These are phyloP conservation scores for Vigna hirtella DNA, from an alignment of 306 rosid genomes.

Conservation along the genomic window DNA sequence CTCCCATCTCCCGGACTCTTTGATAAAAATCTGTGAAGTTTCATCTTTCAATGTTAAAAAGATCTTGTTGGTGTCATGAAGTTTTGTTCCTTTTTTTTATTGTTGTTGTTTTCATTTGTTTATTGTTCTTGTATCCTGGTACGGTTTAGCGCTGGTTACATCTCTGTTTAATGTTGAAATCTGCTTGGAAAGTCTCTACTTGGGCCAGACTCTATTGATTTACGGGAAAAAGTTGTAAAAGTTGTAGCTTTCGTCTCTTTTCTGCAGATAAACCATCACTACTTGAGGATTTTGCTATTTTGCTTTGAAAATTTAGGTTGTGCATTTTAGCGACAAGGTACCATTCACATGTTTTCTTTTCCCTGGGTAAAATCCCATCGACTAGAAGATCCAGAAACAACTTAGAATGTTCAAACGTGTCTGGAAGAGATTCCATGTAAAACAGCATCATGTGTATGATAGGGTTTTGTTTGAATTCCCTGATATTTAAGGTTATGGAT, in stretches of 20 bases:
- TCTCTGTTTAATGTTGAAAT: conserved; percentile 8
- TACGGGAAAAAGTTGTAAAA: not conserved
- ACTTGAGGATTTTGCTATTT: conserved; percentile 2
- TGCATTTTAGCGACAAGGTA: not conserved
- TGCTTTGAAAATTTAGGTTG: not conserved
- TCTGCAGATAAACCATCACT: not conserved
- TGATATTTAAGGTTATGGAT: not conserved
- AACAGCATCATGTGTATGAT: not conserved
- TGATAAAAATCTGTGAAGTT: not conserved
- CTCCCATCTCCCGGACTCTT: not conserved
- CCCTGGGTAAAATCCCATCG: not conserved
- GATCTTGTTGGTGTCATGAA: not conserved
- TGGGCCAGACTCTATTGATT: not conserved
- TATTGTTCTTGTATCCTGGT: not conserved
- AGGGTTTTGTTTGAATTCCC: not conserved
- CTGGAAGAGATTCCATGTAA: not conserved
- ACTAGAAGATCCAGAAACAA: conserved; percentile 4
- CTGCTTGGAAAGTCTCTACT: not conserved
- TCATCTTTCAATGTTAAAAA: not conserved
- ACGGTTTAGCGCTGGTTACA: not conserved
- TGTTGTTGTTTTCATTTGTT: not conserved
- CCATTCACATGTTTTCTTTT: conserved; percentile 29
- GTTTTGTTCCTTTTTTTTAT: not conserved
- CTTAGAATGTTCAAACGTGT: not conserved
- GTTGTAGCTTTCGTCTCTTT: not conserved